Percentiles rank a stretch among this genome's conserved stretches.
Evolutionary conservation across 768 basidiomycete species (phyloP).

Genomic region (Termitomyces sp.): DNA sequence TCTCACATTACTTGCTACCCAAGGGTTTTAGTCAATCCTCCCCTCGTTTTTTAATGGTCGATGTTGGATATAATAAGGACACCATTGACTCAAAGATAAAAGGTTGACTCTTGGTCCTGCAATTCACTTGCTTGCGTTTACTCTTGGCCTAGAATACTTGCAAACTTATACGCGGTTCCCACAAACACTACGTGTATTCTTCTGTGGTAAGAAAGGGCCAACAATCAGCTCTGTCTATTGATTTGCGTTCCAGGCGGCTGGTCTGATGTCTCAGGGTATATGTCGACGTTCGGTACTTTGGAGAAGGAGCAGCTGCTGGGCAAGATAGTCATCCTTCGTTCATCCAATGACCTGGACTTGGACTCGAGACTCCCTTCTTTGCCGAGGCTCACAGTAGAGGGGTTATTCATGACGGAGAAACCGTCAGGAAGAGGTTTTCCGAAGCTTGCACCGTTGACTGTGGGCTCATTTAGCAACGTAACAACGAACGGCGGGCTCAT

Average conservation of each 20-base stretch:
- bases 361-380: conserved; percentile 44
- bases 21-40: conserved; percentile 71
- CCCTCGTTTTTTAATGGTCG: conserved; percentile 63
- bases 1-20: neutral
- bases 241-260: conserved; percentile 40
- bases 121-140: neutral
- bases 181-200: conserved; percentile 68
- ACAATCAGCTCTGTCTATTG: neutral
- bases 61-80: conserved; percentile 61
- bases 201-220: conserved; percentile 47
- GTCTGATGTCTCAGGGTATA: conserved; percentile 40
- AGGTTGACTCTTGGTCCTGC: conserved; percentile 35
- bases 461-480: conserved; percentile 36
- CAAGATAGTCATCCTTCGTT: conserved; percentile 60
- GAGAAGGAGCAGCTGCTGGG: conserved; percentile 56
- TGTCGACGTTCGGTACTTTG: conserved; percentile 48
- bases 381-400: conserved; percentile 48
- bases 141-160: conserved; percentile 49
- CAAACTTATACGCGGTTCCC: conserved; percentile 67
- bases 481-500: conserved; percentile 56
- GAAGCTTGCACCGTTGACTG: conserved; percentile 41
- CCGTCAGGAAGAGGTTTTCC: conserved; percentile 24
- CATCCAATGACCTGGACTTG: conserved; percentile 33
- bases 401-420: conserved; percentile 38
- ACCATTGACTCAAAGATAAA: conserved; percentile 62